These are phyloP conservation scores for Luvunga scandens DNA, from an alignment of 345 rosid species.

Conservation along the genomic window DNA sequence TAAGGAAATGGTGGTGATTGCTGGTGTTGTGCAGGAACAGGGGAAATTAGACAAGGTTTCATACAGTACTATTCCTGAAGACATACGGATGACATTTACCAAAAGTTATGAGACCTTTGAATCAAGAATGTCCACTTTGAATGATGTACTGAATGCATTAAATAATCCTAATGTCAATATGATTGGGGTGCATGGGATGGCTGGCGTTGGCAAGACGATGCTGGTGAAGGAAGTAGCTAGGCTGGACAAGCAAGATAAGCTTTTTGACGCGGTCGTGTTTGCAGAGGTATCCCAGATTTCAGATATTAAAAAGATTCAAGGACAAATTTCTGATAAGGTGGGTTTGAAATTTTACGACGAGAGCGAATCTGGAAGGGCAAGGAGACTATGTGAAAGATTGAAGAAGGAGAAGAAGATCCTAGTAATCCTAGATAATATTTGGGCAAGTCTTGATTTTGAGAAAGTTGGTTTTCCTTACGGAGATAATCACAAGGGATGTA, in stretches of 20 bases:
- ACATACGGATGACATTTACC: not conserved
- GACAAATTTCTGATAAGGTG: slow-evolving; percentile 10
- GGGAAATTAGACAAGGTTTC: not conserved
- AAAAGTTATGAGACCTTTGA: not conserved
- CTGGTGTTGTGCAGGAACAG: not conserved
- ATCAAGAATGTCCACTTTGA: no score
- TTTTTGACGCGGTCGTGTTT: not conserved
- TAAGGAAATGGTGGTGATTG: not conserved
- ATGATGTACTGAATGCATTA: not conserved
- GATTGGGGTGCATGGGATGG: not conserved
- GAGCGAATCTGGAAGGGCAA: slow-evolving; percentile 4
- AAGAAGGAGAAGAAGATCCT: slow-evolving; percentile 14
- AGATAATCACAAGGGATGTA: slow-evolving; percentile 17
- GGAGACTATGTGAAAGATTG: not conserved
- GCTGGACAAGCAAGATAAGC: no score
- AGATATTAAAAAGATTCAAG: slow-evolving; percentile 21
- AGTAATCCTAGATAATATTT: slow-evolving; percentile 13
- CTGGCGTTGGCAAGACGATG: not conserved
- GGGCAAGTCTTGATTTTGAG: slow-evolving; percentile 22
- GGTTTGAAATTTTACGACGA: slow-evolving; percentile 6
- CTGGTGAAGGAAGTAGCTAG: not conserved
- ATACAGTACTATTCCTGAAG: not conserved
- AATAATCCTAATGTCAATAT: not conserved
- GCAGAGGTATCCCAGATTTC: not conserved
- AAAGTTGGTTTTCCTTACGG: slow-evolving; percentile 29